phyloP scores from a whole-genome alignment of 805 yeast species.

The Ogataea degrootiae region DNA sequence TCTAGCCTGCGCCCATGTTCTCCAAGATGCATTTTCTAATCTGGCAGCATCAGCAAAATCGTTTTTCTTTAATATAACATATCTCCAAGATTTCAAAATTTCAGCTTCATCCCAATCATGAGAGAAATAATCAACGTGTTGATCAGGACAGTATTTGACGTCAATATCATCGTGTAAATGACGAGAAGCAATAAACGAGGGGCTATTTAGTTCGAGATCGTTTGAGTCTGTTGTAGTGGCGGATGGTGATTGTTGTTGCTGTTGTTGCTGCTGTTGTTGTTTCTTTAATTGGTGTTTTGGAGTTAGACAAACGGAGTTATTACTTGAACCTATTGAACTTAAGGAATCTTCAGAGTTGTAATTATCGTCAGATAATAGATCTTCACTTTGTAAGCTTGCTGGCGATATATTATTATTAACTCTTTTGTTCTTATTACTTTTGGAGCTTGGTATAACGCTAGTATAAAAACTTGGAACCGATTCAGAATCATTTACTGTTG shows the following conservation, averaged over 20 bases:
- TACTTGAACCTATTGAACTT: conserved; percentile 20
- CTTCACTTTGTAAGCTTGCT: conserved; percentile 23
- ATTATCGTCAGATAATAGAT: conserved; percentile 19
- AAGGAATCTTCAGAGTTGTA: conserved; percentile 26
- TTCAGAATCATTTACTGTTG: conserved; percentile 15
- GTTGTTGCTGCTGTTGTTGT: conserved; percentile 15
- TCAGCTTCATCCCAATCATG: conserved; percentile 96
- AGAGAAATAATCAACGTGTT: conserved; percentile 91
- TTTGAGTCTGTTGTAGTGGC: conserved; percentile 1
- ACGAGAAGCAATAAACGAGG: conserved; percentile 7
- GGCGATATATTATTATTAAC: conserved; percentile 15
- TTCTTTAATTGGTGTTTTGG: conserved; percentile 30
- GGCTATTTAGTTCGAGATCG: conserved; percentile 3
- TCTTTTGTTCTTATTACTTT: conserved; percentile 9
- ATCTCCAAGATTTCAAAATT: conserved; percentile 93
- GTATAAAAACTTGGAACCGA: conserved; percentile 25
- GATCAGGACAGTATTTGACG: conserved; percentile 71
- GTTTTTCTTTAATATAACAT: conserved; percentile 75
- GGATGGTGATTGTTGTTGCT: conserved; percentile 8
- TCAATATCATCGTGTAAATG: conserved; percentile 83
- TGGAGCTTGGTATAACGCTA: conserved; percentile 19
- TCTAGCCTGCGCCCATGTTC: conserved; percentile 93
- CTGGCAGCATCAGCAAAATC: conserved; percentile 80
- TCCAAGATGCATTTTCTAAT: conserved; percentile 85
- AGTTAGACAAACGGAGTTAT: conserved; percentile 19